These are phyloP conservation scores for Penicillium atrosanguineum DNA, from an alignment of 495 filamentous ascomycete genomes.

Conservation along the genomic window DNA sequence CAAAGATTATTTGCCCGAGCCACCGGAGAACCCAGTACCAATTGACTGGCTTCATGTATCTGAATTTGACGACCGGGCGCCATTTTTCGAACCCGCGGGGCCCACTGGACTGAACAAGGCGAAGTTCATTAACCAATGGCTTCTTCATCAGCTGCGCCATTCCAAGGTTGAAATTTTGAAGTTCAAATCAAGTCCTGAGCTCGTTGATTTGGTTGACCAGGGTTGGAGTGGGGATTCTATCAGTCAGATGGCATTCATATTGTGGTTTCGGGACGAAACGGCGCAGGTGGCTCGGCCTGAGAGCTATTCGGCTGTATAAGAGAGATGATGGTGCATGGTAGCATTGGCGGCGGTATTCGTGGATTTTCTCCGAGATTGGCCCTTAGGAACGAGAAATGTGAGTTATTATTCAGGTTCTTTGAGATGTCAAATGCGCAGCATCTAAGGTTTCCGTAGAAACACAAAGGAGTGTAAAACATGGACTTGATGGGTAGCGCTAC, in stretches of 20 bases:
- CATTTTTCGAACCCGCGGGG: constrained; percentile 14
- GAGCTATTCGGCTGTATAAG: no score
- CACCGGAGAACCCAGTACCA: no score
- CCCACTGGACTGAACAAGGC: constrained; percentile 5
- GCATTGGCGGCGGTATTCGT: no score
- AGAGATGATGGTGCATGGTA: no score
- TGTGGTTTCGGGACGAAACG: constrained; percentile 27
- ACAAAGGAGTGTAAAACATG: no score
- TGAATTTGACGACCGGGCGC: no score
- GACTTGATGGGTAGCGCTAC: no score
- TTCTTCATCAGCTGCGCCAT: constrained; percentile 29
- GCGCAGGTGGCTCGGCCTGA: neutral
- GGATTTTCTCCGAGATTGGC: no score
- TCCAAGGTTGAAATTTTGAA: constrained; percentile 30
- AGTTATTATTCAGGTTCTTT: neutral
- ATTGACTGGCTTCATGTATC: no score
- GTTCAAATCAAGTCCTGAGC: constrained; percentile 21
- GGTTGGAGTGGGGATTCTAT: constrained; percentile 24
- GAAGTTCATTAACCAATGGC: constrained; percentile 31
- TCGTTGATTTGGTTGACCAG: constrained; percentile 13
- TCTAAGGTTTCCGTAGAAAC: no score
- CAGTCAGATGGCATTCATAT: constrained; percentile 23
- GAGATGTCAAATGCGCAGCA: no score
- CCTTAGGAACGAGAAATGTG: neutral
- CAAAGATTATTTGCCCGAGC: no score